A percentile compares a stretch with the other conserved stretches of the same genome.
Evolutionary conservation across 805 yeast genomes (phyloP).

Genomic region (Phaffomyces antillensis): DNA sequence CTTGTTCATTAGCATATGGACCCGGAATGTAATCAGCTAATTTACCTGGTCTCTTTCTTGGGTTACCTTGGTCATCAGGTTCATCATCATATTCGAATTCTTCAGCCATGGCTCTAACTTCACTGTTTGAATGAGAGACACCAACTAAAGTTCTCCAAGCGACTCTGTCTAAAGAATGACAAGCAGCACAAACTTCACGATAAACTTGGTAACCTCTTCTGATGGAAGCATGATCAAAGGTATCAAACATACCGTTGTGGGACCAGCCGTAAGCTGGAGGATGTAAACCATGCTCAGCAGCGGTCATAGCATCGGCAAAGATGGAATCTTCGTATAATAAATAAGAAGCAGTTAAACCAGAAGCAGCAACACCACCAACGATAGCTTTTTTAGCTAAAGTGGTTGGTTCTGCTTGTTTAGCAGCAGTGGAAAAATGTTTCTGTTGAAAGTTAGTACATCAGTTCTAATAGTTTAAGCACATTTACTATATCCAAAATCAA

Average conservation of each 20-base stretch:
- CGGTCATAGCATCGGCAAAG: slow-evolving; percentile 94
- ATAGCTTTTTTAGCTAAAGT: slow-evolving; percentile 39
- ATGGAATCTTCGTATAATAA: slow-evolving; percentile 75
- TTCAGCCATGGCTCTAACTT: slow-evolving; percentile 90
- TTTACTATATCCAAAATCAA: no score
- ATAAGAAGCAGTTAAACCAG: slow-evolving; percentile 78
- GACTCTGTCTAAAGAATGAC: slow-evolving; percentile 93
- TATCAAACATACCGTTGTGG: slow-evolving; percentile 83
- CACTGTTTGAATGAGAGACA: slow-evolving; percentile 86
- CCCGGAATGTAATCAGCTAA: slow-evolving; percentile 91
- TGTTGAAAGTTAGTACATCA: slow-evolving; percentile 10
- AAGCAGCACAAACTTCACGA: slow-evolving; percentile 98
- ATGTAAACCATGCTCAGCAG: slow-evolving; percentile 98
- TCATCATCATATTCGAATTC: slow-evolving; percentile 98
- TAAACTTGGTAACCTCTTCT: slow-evolving; percentile 99
- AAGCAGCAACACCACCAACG: slow-evolving; percentile 58
- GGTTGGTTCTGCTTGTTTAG: slow-evolving; percentile 30
- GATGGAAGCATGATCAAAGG: slow-evolving; percentile 91
- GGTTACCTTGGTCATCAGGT: slow-evolving; percentile 97
- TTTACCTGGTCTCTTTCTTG: slow-evolving; percentile 97
- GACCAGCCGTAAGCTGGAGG: slow-evolving; percentile 92
- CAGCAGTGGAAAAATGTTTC: slow-evolving; percentile 29
- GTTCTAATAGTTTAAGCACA: no score
- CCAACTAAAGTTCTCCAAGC: slow-evolving; percentile 99
- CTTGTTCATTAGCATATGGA: slow-evolving; percentile 97